Percentiles rank a stretch among this genome's conserved stretches.
These are phyloP conservation scores for Syzygium syzygioides DNA, from an alignment of 441 rosid genomes.

Conservation along the genomic window DNA sequence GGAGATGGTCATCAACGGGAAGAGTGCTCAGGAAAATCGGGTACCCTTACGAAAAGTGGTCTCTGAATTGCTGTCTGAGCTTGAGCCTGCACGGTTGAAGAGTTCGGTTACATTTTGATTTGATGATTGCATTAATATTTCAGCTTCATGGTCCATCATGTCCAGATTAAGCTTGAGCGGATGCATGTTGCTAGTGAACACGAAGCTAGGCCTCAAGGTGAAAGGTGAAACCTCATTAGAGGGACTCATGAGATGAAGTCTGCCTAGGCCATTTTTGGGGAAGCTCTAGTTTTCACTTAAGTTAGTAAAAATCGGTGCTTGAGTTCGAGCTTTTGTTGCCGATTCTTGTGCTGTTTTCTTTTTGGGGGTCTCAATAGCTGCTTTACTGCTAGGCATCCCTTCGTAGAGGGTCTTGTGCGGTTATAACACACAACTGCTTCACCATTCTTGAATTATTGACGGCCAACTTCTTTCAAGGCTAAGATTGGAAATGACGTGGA, in stretches of 20 bases:
- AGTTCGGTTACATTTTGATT: conserved; percentile 43
- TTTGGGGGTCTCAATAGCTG: background rate
- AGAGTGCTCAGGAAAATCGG: conserved; percentile 20
- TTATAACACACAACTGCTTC: background rate
- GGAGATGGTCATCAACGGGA: conserved; percentile 32
- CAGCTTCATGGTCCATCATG: background rate
- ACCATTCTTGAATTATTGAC: background rate
- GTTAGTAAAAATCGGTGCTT: background rate
- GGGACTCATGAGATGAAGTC: background rate
- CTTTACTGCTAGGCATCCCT: background rate
- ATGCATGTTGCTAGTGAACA: background rate
- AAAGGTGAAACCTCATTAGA: background rate
- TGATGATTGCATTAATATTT: background rate
- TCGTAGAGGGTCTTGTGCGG: background rate
- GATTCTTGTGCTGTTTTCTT: background rate
- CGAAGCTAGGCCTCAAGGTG: background rate
- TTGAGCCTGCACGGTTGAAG: conserved; percentile 31
- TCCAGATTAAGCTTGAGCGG: background rate
- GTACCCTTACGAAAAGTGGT: conserved; percentile 51
- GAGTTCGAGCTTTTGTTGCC: background rate
- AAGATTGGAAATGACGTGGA: background rate
- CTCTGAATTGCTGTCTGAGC: conserved; percentile 59
- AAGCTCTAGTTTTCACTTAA: background rate
- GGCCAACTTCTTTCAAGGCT: background rate
- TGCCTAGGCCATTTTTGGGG: background rate